Evolutionary conservation across 768 basidiomycete species (phyloP), one percentile per base, ranked within the genome.

Genomic region (Trametes meyenii): DNA sequence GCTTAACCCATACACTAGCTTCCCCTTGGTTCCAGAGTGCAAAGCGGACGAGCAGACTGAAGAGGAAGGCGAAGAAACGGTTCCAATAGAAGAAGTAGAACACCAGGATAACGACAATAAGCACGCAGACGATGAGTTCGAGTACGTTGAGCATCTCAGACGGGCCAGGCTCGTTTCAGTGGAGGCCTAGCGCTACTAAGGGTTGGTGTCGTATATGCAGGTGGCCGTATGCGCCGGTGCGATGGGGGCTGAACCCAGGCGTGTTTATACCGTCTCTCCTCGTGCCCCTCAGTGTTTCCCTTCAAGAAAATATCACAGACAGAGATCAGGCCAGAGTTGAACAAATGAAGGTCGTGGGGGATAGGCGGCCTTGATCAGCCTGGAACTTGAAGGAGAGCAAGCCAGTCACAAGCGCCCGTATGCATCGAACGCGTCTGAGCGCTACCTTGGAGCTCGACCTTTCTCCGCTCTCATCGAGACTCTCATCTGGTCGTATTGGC

Each of bases 21-120:
- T 80, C 84, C 52, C 84, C 84, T 60, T 85, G 81, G 63, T 88
- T 88, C 96, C 96, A 97, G 62, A 87, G 85, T 60, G 83, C 74
- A 7, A 92, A 69, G 29, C 93, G 89, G 50, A 96, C 75, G 13
- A 83, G 66, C 55, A 85, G 78, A 14, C 87, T 83, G 61, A 94
- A 75, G 56, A 90, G 61, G 56, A 81, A 83, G 0, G 86, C 94
- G 60, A 96, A 73, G 52, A 96, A 77, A 42, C 94, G 85, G 75
- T 94, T 96, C 85, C 90, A 93, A 77, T 90, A 97, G 82, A 97
- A 96, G 64, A 92, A 81, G 75, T 92, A 92, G 62, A 92, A 77
- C 58, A 91, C 74, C 7, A 87, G 76, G 16, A 80, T 81, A 38
- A 83, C 50, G 63, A 80, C 73, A 26, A 81, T 83, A 69, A 81